A percentile compares a stretch with the other conserved stretches of the same genome.
phyloP scores from a whole-genome alignment of 257 asterid species.

The Cordia subcordata region DNA sequence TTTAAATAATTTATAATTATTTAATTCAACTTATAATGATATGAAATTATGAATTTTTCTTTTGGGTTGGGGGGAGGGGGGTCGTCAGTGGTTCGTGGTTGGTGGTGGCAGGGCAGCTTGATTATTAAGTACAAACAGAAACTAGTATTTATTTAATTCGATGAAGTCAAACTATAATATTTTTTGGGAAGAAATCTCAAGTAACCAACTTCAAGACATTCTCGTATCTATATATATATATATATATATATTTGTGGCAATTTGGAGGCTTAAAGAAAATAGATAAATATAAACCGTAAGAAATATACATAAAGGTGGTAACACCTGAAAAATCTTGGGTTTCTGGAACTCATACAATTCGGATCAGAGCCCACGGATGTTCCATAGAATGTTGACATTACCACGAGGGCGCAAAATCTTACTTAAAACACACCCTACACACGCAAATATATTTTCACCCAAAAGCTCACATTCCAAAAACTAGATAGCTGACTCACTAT shows the following conservation, averaged over 20 bases:
- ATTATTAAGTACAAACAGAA: too few relatives aligned
- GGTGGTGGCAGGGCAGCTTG: too few relatives aligned
- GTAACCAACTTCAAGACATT: too few relatives aligned
- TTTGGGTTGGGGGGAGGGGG: too few relatives aligned
- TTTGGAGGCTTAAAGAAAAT: background rate
- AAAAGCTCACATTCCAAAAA: constrained; percentile 1
- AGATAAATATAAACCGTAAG: background rate
- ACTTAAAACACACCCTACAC: background rate
- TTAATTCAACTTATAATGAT: too few relatives aligned
- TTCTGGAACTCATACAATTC: constrained; percentile 18
- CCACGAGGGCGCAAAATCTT: constrained; percentile 19
- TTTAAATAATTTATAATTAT: too few relatives aligned
- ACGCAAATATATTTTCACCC: background rate
- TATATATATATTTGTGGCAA: background rate
- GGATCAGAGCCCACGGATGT: constrained; percentile 36
- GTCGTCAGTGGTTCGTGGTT: too few relatives aligned
- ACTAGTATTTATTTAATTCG: too few relatives aligned
- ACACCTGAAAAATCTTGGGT: constrained; percentile 1
- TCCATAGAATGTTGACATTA: constrained; percentile 35
- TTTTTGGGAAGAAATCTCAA: too few relatives aligned
- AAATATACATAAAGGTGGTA: background rate
- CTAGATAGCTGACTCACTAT: background rate
- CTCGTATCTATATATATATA: too few relatives aligned
- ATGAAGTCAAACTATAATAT: too few relatives aligned
- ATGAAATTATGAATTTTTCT: too few relatives aligned